These are phyloP conservation scores for Monilinia fructigena DNA, from an alignment of 2,329 filamentous ascomycete species.

Conservation along the genomic window DNA sequence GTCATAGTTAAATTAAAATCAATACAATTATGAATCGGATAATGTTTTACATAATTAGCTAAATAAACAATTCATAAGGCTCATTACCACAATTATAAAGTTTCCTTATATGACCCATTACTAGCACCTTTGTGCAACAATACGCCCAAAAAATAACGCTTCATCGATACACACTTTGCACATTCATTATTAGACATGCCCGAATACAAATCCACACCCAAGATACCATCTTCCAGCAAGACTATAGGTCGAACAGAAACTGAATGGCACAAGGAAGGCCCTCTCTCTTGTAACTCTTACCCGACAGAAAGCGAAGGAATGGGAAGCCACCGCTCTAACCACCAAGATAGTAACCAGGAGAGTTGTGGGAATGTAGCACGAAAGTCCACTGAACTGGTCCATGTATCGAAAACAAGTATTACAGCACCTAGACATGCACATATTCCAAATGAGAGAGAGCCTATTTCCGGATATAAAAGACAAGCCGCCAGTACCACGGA, in stretches of 20 bases:
- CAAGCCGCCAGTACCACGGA: not conserved
- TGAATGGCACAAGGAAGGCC: not conserved
- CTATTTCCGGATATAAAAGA: not conserved
- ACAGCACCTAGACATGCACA: not conserved
- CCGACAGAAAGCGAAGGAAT: not conserved
- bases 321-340: not conserved
- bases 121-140: not conserved
- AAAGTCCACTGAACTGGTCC: not conserved
- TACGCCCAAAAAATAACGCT: not conserved
- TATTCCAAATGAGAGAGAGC: not conserved
- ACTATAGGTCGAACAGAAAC: not conserved
- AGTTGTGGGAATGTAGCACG: not conserved
- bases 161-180: not conserved
- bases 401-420: not conserved
- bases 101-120: no score
- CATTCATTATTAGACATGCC: not conserved
- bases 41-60: not conserved
- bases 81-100: not conserved
- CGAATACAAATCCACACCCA: no score
- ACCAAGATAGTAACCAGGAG: not conserved
- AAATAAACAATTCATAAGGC: not conserved
- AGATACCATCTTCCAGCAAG: no score
- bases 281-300: not conserved
- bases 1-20: not conserved
- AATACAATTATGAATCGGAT: not conserved